Conservation (phyloP, 306 rosid species). For the Sicyos baderoa region DNA sequence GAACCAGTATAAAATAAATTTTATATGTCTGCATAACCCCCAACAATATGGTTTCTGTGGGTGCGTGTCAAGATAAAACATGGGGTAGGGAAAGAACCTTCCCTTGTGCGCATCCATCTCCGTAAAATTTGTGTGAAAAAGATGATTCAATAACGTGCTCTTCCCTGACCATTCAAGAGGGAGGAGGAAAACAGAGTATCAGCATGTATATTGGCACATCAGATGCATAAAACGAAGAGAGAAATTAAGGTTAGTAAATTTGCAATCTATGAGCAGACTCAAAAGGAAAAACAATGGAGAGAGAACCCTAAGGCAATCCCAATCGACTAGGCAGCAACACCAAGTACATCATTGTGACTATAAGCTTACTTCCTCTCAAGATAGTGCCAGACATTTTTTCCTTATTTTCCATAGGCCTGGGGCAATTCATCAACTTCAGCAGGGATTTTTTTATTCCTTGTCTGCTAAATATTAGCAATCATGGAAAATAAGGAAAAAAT, state of each 20-base stretch:
- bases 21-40: not conserved
- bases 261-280: not conserved
- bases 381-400: not conserved
- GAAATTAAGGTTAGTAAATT: not conserved
- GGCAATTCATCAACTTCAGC: too few relatives aligned
- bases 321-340: not conserved
- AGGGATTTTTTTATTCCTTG: too few relatives aligned
- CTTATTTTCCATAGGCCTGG: not conserved
- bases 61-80: not conserved
- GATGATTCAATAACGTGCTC: conserved; percentile 82
- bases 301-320: not conserved
- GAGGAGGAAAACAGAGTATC: not conserved
- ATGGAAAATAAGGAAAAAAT: too few relatives aligned
- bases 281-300: not conserved
- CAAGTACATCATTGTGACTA: not conserved
- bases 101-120: conserved; percentile 96
- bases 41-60: not conserved
- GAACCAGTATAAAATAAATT: not conserved
- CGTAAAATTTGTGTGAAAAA: conserved; percentile 66
- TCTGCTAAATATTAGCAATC: too few relatives aligned
- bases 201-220: not conserved
- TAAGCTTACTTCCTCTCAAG: conserved; percentile 2
- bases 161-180: conserved; percentile 47
- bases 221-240: not conserved
- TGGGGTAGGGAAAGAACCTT: conserved; percentile 35